These are phyloP conservation scores for Fraxinus excelsior DNA, from an alignment of 257 asterid genomes.

Conservation along the genomic window DNA sequence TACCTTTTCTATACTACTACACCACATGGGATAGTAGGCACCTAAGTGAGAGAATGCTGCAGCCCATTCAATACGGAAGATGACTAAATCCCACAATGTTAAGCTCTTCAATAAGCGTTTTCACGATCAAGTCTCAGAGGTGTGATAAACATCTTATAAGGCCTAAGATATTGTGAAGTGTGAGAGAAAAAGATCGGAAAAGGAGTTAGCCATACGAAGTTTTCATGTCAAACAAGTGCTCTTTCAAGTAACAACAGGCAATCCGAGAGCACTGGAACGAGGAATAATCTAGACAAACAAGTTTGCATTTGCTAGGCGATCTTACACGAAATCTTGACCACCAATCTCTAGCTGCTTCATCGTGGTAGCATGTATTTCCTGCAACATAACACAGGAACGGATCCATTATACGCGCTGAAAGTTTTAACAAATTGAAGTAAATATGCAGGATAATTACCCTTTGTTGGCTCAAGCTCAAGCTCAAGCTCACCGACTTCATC, in stretches of 20 bases:
- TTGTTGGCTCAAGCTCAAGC: conserved; percentile 87
- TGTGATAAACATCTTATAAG: too few species aligned
- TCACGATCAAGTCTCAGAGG: too few species aligned
- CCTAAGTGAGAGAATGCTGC: neutral
- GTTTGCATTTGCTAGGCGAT: neutral
- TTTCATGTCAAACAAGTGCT: neutral
- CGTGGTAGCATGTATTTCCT: conserved; percentile 67
- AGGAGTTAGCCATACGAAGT: neutral
- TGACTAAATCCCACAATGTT: too few species aligned
- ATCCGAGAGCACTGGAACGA: neutral
- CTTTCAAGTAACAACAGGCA: neutral
- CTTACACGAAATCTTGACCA: conserved; percentile 48
- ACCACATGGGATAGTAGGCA: neutral
- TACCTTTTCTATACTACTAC: too few species aligned
- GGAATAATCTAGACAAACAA: neutral
- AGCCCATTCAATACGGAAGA: too few species aligned
- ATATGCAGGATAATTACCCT: conserved; percentile 48
- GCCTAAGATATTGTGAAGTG: too few species aligned
- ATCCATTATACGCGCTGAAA: conserved; percentile 15
- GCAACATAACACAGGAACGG: conserved; percentile 27
- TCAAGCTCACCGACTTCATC: conserved; percentile 74
- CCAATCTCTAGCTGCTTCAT: conserved; percentile 78
- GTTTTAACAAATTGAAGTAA: conserved; percentile 14
- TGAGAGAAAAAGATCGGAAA: neutral
- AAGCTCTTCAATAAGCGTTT: too few species aligned